Evolutionary conservation across 2,329 filamentous ascomycete genomes (phyloP), one percentile per base, ranked within the genome.

Genomic region (Arthrobotrys entomopaga): DNA sequence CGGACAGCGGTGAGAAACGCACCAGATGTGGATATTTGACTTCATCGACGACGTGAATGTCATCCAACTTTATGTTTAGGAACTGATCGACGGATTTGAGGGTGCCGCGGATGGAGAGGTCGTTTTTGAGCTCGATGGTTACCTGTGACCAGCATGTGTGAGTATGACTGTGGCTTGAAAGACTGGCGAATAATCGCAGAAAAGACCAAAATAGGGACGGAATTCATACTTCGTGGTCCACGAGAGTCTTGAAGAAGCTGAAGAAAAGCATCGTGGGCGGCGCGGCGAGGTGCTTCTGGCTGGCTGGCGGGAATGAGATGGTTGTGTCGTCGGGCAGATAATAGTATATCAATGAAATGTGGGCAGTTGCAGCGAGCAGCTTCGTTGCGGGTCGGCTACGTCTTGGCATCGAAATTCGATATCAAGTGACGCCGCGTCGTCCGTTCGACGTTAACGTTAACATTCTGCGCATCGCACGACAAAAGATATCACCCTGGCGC

Each of bases 31-130:
- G 95, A 81, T 97, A 98, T 83, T 93, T 93, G 80, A 95, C 84
- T 83, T 98, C 92, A 78, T 99, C 93, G 24, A 97, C 87, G 34
- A 98, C 94, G 76, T 89, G 87, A 75, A 98, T 96, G 80, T 97
- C 92, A 80, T 99, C 95, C 58, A 99, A 88, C 85, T 98, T 98
- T 84, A 99, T 97, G 84, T 99, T 99, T 80, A 99, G 88, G 83
- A 96, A 99, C 84, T 98, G 95, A 82, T 99, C 95, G 78, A 99
- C 94, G 80, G 91, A 96, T 86, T 98, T 99, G 78, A 99, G 86
- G 40, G 90, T 96, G 78, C 95, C 95, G 79, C 92, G 91, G 82
- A 99, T 96, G 81, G 93, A 93, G 79, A 99, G 96, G 84, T 99
- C 95, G 82, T 99, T 99, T 84, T 99, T 99, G 82, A 99, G 91